Evolutionary conservation across 768 basidiomycete genomes (phyloP), one percentile per base, ranked within the genome.

Genomic region (Suillus fuscotomentosus): DNA sequence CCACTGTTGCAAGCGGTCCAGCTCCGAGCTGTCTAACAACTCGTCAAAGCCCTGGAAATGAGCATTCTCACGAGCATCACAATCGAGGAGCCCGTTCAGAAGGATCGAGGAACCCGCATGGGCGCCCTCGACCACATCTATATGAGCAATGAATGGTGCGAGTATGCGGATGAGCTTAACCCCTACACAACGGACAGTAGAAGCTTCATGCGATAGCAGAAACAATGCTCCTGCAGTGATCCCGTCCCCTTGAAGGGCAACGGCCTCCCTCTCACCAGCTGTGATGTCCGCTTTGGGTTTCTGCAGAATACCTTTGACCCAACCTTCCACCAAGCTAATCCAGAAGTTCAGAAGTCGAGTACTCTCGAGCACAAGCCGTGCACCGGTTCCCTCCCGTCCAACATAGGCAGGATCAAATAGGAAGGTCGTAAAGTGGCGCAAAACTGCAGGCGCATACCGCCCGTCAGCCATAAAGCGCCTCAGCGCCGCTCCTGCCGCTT

Each of bases 201-300:
- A 74, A 36, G 73, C 73, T 65, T 85, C 83, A 61, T 88, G 83
- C 14, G 89, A 81, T 62, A 95, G 80, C 60, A 96, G 76, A 72
- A 96, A 95, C 50, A 96, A 72, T 2, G 85, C 84, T 2, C 88
- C 92, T 0, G 87, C 86, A 66, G 90, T 87, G 36, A 95, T 82
- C 66, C 91, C 88, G 51, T 80, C 82, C 24, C 85, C 79, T 57
- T 85, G 81, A 1, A 81, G 75, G 13, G 79, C 63, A 43, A 87
- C 75, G 38, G 70, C 69, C 57, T 82, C 78, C 45, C 82, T 70
- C 24, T 83, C 80, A 60, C 82, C 82, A 11, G 70, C 73, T 17
- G 80, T 68, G 2, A 79, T 65, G 27, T 83, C 80, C n/a, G 71
- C 69, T 43, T 67, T 70, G 6, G 80, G 78, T 61, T 77, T 79